Evolutionary conservation across 176 grass and related monocot genomes (phyloP).

Genomic region (Tuctoria greenei): DNA sequence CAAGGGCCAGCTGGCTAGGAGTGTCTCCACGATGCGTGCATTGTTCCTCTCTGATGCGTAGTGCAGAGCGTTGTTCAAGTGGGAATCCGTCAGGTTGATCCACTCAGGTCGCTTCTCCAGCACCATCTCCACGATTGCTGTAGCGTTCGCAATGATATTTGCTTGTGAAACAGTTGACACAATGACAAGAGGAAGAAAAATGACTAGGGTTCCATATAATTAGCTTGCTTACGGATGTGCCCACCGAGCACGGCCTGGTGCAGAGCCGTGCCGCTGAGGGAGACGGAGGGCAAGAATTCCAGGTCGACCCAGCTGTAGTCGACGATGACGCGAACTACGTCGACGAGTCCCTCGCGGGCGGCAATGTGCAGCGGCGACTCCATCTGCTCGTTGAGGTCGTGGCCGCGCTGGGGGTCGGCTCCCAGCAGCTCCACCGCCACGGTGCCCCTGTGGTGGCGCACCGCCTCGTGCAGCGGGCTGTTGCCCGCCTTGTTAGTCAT

Average conservation of each 20-base stretch:
- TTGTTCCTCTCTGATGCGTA: conserved; percentile 66
- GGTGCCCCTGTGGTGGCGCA: conserved; percentile 10
- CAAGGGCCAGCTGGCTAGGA: conserved; percentile 45
- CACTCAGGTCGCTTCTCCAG: conserved; percentile 16
- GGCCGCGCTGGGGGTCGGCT: conserved; percentile 26
- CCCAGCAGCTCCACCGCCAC: conserved; percentile 49
- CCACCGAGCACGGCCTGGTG: conserved; percentile 69
- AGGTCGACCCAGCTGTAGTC: conserved; percentile 25
- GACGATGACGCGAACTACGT: conserved; percentile 50
- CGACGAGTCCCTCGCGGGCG: conserved; percentile 49
- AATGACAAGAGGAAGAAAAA: too few species aligned
- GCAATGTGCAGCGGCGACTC: conserved; percentile 73
- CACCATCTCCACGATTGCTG: conserved; percentile 58
- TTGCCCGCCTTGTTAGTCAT: conserved; percentile 34
- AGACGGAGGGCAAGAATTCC: conserved; percentile 8
- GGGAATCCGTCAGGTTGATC: conserved; percentile 31
- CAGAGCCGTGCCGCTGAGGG: conserved; percentile 48
- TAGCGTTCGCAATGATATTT: background rate
- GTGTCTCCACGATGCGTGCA: conserved; percentile 34
- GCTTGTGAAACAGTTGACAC: background rate
- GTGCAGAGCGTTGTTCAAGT: conserved; percentile 57
- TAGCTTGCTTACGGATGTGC: conserved; percentile 43
- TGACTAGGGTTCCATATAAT: too few species aligned
- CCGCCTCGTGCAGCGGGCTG: conserved; percentile 65
- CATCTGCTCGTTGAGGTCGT: conserved; percentile 41